Conservation (phyloP, 208 protist genomes). For the Trypanosoma avium region DNA sequence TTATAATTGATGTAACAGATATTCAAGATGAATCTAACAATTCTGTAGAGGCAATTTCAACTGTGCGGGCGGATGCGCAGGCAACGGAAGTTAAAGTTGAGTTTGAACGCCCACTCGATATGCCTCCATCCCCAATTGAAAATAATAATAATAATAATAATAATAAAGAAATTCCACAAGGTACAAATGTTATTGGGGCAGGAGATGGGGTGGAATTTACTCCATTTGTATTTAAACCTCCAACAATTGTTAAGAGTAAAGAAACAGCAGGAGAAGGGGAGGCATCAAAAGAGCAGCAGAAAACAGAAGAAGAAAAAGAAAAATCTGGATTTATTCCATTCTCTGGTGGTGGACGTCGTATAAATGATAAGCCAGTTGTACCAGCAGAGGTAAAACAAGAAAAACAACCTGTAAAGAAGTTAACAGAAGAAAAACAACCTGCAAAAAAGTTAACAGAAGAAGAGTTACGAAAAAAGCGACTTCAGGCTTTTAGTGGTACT, state of each 20-base stretch:
- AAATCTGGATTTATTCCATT: slow-evolving; percentile 26
- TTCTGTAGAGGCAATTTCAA: slow-evolving; percentile 80
- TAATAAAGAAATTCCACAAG: slow-evolving; percentile 18
- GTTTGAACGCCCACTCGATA: slow-evolving; percentile 92
- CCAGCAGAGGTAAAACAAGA: not conserved
- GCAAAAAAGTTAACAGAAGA: slow-evolving; percentile 15
- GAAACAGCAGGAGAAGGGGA: not conserved
- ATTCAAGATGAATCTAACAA: slow-evolving; percentile 53
- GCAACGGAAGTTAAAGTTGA: slow-evolving; percentile 93
- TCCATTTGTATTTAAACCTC: slow-evolving; percentile 57
- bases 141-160: too few species aligned
- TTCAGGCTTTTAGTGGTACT: slow-evolving; percentile 33
- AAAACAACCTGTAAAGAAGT: not conserved
- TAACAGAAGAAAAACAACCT: not conserved
- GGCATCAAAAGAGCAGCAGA: slow-evolving; percentile 1
- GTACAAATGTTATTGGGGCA: slow-evolving; percentile 60
- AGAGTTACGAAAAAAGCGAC: slow-evolving; percentile 38
- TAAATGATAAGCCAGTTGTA: slow-evolving; percentile 13
- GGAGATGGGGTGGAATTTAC: slow-evolving; percentile 57
- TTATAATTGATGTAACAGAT: slow-evolving; percentile 87
- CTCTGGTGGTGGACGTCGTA: slow-evolving; percentile 16
- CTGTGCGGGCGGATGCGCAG: slow-evolving; percentile 80
- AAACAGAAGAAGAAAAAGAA: slow-evolving; percentile 11
- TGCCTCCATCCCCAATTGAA: slow-evolving; percentile 69
- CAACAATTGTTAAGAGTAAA: slow-evolving; percentile 37